These are phyloP conservation scores for Tolypocladium tropicale DNA, from an alignment of 2,329 filamentous ascomycete species.

Conservation along the genomic window DNA sequence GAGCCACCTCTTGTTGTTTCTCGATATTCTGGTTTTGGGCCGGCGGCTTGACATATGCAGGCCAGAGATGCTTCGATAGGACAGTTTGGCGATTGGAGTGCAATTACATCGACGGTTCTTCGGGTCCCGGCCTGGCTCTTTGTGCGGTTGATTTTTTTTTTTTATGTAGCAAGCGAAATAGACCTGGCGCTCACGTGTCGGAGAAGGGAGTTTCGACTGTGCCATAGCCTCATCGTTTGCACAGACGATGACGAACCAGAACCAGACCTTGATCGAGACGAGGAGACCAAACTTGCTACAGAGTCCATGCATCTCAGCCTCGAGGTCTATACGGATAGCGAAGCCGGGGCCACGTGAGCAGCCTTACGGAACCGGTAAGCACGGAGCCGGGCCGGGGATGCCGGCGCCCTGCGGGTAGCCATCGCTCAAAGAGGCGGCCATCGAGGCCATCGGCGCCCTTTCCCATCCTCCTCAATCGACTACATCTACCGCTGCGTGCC, in stretches of 20 bases:
- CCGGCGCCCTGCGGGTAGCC: not conserved
- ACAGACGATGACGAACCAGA: too few relatives aligned
- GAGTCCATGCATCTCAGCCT: too few relatives aligned
- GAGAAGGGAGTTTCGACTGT: not conserved
- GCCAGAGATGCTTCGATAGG: constrained; percentile 33
- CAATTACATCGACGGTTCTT: constrained; percentile 28
- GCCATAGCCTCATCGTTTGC: too few relatives aligned
- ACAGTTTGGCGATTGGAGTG: constrained; percentile 42
- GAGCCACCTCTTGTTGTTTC: not conserved
- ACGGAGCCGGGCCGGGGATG: not conserved
- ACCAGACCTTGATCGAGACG: too few relatives aligned
- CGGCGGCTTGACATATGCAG: constrained; percentile 25
- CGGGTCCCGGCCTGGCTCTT: not conserved
- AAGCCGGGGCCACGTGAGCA: too few relatives aligned
- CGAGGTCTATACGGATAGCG: too few relatives aligned
- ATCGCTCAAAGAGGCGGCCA: not conserved
- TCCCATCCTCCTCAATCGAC: not conserved
- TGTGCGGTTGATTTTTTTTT: not conserved
- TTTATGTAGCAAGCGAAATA: not conserved
- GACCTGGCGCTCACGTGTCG: not conserved
- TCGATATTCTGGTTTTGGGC: constrained; percentile 10
- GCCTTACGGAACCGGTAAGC: too few relatives aligned
- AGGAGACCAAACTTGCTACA: not conserved
- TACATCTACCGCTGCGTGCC: not conserved
- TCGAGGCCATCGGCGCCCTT: not conserved